Evolutionary conservation across 495 filamentous ascomycete species (phyloP), one percentile per base, ranked within the genome.

Genomic region (Penicillium mononematosum): DNA sequence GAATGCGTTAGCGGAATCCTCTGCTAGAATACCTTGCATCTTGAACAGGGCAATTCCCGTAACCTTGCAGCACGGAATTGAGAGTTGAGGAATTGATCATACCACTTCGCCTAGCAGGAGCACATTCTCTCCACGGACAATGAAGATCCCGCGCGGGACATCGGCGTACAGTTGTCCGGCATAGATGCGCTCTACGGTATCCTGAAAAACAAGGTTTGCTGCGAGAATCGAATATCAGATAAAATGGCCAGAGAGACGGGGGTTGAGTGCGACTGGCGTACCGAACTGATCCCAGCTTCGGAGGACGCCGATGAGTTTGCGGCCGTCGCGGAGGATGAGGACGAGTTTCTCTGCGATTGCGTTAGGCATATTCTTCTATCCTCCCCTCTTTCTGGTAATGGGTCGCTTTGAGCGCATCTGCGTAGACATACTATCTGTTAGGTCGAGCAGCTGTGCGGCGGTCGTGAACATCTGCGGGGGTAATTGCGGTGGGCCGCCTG

Each of bases 251-350:
- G 48, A 50, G 39, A 55, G 56, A 36, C 22, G 32, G 44, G 51
- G 32, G 42, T 34, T 24, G 56, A 17, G 16, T 34, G 36, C 51
- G 44, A 47, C 49, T 39, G 31, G 62, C 81, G 63, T 86, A 94
- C 92, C 92, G 68, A 96, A 97, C 71, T 98, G 94, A 75, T 98
- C 94, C 92, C 95, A 98, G 66, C 91, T 96, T 61, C 94, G 80
- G 64, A 98, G 74, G 11, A 98, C 90, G 19, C 94, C 94, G 50
- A 94, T 89, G 58, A 96, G 77, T 74, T 96, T 97, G 56, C 92
- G 83, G 38, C 95, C 94, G 73, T 98, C 94, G 53, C 94, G 85
- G 51, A 98, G 81, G 10, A 91, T 83, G 44, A 98, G 79, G 66
- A 96, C 81, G 34, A 98, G 83, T 73, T 98, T 98, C 75, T 98